Evolutionary conservation across 2,329 filamentous ascomycete genomes (phyloP).

Genomic region (Colletotrichum tropicicola): DNA sequence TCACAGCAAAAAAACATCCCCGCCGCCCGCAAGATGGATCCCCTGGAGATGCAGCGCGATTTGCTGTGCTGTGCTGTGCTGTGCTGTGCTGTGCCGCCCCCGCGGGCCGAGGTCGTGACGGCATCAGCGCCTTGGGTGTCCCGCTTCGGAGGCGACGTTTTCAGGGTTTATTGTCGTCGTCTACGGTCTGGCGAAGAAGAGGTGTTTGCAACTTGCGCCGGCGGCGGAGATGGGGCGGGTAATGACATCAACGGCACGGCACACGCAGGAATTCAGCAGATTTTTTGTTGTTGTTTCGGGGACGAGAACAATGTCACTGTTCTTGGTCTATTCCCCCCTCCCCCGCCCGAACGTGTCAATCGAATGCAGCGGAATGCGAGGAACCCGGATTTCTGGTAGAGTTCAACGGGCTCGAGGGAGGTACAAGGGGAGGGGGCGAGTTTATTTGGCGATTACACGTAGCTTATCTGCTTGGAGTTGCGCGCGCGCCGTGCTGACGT

Average conservation of each 20-base stretch:
- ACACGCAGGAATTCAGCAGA: too few relatives aligned
- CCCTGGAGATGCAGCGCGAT: too few relatives aligned
- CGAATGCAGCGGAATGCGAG: constrained; percentile 18
- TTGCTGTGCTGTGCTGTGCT: too few relatives aligned
- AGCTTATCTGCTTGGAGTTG: not conserved
- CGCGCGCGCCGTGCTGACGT: not conserved
- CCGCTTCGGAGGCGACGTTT: constrained; percentile 3
- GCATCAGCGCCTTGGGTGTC: constrained; percentile 12
- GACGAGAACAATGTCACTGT: too few relatives aligned
- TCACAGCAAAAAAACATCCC: not conserved
- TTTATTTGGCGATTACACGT: not conserved
- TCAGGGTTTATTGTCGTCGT: not conserved
- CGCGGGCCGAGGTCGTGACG: constrained; percentile 10
- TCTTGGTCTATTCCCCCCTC: constrained; percentile 2
- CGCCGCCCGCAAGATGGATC: not conserved
- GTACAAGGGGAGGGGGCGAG: too few relatives aligned
- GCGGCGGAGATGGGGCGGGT: not conserved
- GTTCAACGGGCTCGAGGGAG: too few relatives aligned
- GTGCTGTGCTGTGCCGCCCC: not conserved
- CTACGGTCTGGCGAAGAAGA: not conserved
- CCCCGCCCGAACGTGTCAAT: not conserved
- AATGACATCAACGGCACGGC: too few relatives aligned
- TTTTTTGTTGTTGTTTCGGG: too few relatives aligned
- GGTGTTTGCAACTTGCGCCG: too few relatives aligned
- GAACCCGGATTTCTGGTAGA: constrained; percentile 13